Conservation (phyloP, 768 basidiomycete species). For the Termitomyces sp. region DNA sequence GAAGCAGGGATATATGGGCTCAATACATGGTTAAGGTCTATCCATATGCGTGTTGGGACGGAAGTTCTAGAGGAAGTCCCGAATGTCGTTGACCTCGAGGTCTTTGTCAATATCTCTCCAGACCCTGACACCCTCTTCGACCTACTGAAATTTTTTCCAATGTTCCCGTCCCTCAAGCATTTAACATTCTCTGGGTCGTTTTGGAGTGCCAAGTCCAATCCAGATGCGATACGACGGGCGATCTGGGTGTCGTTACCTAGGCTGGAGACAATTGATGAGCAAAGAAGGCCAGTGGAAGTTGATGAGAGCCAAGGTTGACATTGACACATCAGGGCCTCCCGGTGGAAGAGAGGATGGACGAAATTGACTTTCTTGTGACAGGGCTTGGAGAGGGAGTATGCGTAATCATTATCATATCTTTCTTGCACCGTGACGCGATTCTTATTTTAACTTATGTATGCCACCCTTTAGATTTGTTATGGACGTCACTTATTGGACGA, state of each 20-base stretch:
- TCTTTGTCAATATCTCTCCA: conserved; percentile 3
- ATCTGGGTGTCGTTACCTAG: conserved; percentile 3
- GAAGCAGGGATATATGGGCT: conserved; percentile 2
- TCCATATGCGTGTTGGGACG: conserved; percentile 1
- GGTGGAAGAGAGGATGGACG: too few species aligned
- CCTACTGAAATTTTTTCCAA: conserved; percentile 3
- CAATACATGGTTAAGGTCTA: not conserved
- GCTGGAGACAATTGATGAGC: conserved; percentile 5
- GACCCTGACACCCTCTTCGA: not conserved
- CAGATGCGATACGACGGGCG: not conserved
- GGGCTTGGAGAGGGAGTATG: not conserved
- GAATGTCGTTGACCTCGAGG: conserved; percentile 3
- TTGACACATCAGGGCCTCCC: not conserved
- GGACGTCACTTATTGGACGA: not conserved
- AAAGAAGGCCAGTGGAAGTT: not conserved
- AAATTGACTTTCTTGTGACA: not conserved
- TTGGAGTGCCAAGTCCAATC: conserved; percentile 1
- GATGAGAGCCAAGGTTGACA: not conserved
- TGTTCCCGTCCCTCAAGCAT: conserved; percentile 3
- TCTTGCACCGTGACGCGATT: too few species aligned
- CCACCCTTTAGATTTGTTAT: not conserved
- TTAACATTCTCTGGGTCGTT: conserved; percentile 1
- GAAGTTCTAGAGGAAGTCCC: not conserved
- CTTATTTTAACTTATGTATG: not conserved
- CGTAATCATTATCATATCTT: too few species aligned